Percentiles rank a stretch among this genome's conserved stretches.
These are phyloP conservation scores for Chaetomium fimeti DNA, from an alignment of 495 filamentous ascomycete species.

Conservation along the genomic window DNA sequence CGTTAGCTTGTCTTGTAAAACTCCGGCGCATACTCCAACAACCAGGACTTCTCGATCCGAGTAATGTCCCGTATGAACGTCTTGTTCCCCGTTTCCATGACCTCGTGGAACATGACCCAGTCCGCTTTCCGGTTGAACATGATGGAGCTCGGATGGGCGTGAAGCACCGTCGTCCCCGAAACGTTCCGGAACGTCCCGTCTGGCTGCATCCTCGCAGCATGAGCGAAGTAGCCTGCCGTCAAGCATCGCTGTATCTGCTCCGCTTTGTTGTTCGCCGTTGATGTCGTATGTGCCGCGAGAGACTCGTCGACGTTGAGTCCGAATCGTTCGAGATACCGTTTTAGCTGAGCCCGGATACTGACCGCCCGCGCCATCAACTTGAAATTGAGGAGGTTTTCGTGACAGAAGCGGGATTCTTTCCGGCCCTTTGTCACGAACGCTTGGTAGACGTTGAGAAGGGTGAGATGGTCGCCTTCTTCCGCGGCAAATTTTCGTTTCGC, in stretches of 20 bases:
- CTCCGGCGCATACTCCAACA: slow-evolving; percentile 82
- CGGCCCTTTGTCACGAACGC: slow-evolving; percentile 82
- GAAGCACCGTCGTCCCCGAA: slow-evolving; percentile 66
- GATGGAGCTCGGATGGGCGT: slow-evolving; percentile 88
- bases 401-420: slow-evolving; percentile 84
- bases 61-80: slow-evolving; percentile 89
- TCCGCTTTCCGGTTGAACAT: slow-evolving; percentile 98
- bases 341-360: slow-evolving; percentile 81
- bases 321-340: slow-evolving; percentile 82
- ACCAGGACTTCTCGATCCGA: slow-evolving; percentile 86
- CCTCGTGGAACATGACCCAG: slow-evolving; percentile 96
- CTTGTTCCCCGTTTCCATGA: slow-evolving; percentile 88
- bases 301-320: slow-evolving; percentile 68
- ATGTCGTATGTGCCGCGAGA: slow-evolving; percentile 26
- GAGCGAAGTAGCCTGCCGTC: slow-evolving; percentile 89
- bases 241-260: slow-evolving; percentile 84
- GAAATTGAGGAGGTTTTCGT: slow-evolving; percentile 82
- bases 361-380: slow-evolving; percentile 78
- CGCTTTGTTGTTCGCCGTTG: slow-evolving; percentile 44
- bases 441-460: slow-evolving; percentile 90
- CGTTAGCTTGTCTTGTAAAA: slow-evolving; percentile 63
- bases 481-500: slow-evolving; percentile 80
- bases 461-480: slow-evolving; percentile 94
- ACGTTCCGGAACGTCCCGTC: slow-evolving; percentile 89
- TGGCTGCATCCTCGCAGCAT: slow-evolving; percentile 92